Evolutionary conservation across 2,329 filamentous ascomycete genomes (phyloP), one percentile per base, ranked within the genome.

Genomic region (Arthrobotrys sphaeroides): DNA sequence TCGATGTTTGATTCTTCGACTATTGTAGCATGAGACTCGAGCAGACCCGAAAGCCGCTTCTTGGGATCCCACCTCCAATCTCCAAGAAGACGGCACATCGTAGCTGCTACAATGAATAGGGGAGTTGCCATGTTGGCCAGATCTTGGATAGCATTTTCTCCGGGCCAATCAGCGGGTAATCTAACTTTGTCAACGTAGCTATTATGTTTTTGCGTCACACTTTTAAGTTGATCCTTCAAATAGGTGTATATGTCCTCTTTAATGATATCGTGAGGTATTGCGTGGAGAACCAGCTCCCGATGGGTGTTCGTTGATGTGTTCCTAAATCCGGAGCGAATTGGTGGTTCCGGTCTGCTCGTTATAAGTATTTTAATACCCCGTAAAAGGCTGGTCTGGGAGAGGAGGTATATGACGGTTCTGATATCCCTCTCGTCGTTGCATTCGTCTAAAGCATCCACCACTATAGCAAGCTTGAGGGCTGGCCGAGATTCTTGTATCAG

Each of bases 381-480:
- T 43, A 43, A n/a, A 78, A n/a, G 42, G 2, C 47, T 9, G 20
- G 18, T 18, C 31, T 76, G 28, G 7, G 60, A 40, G 5, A 79
- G 53, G 6, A 80, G 60, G 22, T 74, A 51, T 20, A 80, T 57
- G 40, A 80, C 61, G 3, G 47, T 10, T 12, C 31, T 12, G n/a
- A 78, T 74, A 26, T 80, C 77, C n/a, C 77, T 26, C 24, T 80
- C 77, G 12, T 36, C 26, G 0, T 79, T 78, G 49, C 80, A 82
- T 57, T 81, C 80, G 66, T 82, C 80, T n/a, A 82, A 70, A 2
- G 81, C 80, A 75, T 82, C 81, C 33, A 81, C 77, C 0, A 82
- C 78, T n/a, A 81, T 57, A 22, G 73, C 40, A 18, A 64, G 43
- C n/a, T 31, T 43, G 36, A 49, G 53, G 5, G 16, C 28, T 7